Evolutionary conservation across 768 basidiomycete species (phyloP).

Genomic region (Epithele typhae): DNA sequence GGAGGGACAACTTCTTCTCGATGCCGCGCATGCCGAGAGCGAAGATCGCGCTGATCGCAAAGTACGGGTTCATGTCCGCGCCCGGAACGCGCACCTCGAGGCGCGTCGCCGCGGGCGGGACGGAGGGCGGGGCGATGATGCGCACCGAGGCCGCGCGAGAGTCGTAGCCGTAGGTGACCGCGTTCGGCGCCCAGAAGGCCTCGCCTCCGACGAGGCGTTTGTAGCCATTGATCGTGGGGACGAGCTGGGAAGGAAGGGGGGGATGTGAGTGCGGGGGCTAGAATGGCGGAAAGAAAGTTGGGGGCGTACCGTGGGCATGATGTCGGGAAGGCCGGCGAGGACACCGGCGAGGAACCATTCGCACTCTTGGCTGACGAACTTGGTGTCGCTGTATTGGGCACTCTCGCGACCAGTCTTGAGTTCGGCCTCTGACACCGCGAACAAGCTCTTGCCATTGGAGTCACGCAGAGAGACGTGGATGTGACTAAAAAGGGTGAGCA

Average conservation of each 20-base stretch:
- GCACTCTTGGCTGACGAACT: slow-evolving; percentile 73
- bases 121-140: slow-evolving; percentile 88
- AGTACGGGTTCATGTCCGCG: slow-evolving; percentile 95
- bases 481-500: slow-evolving; percentile 46
- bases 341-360: slow-evolving; percentile 97
- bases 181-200: slow-evolving; percentile 92
- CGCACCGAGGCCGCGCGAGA: slow-evolving; percentile 89
- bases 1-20: slow-evolving; percentile 63
- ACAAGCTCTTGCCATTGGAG: slow-evolving; percentile 65
- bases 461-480: slow-evolving; percentile 87
- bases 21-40: slow-evolving; percentile 86
- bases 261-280: not conserved
- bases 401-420: slow-evolving; percentile 56
- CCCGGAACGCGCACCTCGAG: slow-evolving; percentile 95
- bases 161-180: slow-evolving; percentile 94
- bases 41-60: slow-evolving; percentile 84
- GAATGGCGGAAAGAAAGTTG: no score
- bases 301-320: no score
- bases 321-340: slow-evolving; percentile 83
- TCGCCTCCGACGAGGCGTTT: slow-evolving; percentile 94
- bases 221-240: slow-evolving; percentile 94
- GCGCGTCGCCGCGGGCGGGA: slow-evolving; percentile 75
- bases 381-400: slow-evolving; percentile 79
- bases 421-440: slow-evolving; percentile 66
- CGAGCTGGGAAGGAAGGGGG: slow-evolving; percentile 45